Evolutionary conservation across 192 early-diverging fungal genomes (phyloP).

Genomic region (Coemansia sp.): DNA sequence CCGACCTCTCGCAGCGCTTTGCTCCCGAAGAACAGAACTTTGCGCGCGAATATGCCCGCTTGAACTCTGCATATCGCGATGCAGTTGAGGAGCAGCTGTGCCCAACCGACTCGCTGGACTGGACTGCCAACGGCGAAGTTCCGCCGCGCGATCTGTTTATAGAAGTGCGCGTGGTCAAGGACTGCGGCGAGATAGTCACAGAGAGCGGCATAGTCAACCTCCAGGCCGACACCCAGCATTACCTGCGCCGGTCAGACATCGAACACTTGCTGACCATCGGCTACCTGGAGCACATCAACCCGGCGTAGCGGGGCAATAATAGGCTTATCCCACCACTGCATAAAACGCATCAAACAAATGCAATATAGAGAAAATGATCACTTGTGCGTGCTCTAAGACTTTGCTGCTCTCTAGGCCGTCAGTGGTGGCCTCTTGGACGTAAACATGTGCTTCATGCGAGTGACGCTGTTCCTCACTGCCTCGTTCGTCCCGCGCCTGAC

Average conservation of each 20-base stretch:
- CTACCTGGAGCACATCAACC: constrained; percentile 74
- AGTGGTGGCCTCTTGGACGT: constrained; percentile 20
- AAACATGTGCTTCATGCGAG: constrained; percentile 42
- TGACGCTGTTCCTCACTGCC: constrained; percentile 38
- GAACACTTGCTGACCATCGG: constrained; percentile 84
- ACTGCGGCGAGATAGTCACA: constrained; percentile 86
- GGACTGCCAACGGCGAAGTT: constrained; percentile 63
- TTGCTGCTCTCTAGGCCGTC: not conserved
- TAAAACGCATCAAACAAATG: too few species aligned
- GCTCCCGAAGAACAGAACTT: constrained; percentile 37
- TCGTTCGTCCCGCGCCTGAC: constrained; percentile 34
- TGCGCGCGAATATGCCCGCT: constrained; percentile 54
- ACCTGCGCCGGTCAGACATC: constrained; percentile 79
- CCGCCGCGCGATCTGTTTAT: constrained; percentile 91
- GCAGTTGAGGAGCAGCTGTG: constrained; percentile 40
- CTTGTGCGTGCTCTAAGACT: not conserved
- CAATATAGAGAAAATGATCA: not conserved
- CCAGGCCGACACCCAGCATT: constrained; percentile 76
- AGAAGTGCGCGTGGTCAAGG: constrained; percentile 81
- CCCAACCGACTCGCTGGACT: constrained; percentile 57
- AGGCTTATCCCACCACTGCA: too few species aligned
- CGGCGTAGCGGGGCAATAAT: too few species aligned
- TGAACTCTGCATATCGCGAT: constrained; percentile 60
- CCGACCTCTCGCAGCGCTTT: constrained; percentile 3
- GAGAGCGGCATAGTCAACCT: constrained; percentile 78